These are phyloP conservation scores for Nannochloropsis salina DNA, from an alignment of 108 stramenopile species.

Conservation along the genomic window DNA sequence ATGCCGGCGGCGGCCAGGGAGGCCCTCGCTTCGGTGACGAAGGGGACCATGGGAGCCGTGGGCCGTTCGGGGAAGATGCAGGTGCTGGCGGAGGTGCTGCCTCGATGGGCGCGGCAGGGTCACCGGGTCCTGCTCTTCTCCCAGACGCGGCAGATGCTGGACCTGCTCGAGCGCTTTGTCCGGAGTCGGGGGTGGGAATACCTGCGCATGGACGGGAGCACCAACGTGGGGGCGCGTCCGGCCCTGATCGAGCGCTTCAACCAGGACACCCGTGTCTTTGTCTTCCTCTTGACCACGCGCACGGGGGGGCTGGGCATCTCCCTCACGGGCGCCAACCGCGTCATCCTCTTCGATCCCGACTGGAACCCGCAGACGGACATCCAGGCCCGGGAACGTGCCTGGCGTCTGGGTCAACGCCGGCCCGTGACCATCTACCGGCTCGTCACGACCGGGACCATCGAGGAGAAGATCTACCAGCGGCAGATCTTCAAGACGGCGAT, in stretches of 20 bases:
- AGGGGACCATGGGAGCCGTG: conserved; percentile 37
- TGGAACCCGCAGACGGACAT: conserved; percentile 94
- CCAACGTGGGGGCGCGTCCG: conserved; percentile 75
- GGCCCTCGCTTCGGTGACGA: neutral
- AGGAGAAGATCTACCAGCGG: conserved; percentile 95
- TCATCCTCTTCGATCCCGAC: conserved; percentile 76
- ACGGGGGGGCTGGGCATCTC: conserved; percentile 92
- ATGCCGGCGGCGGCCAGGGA: neutral
- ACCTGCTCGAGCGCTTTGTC: conserved; percentile 76
- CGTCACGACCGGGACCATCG: conserved; percentile 74
- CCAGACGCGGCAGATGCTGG: conserved; percentile 88
- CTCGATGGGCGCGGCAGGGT: conserved; percentile 80
- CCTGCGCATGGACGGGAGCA: conserved; percentile 86
- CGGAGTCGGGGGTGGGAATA: conserved; percentile 68
- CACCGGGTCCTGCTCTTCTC: conserved; percentile 92
- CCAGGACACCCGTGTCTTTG: conserved; percentile 64
- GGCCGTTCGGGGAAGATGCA: conserved; percentile 85
- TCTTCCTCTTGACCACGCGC: conserved; percentile 87
- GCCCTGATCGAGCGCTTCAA: conserved; percentile 86
- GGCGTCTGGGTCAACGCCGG: conserved; percentile 75
- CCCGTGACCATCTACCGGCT: conserved; percentile 71
- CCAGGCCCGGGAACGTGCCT: conserved; percentile 82
- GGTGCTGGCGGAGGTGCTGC: conserved; percentile 81
- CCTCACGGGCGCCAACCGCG: conserved; percentile 59
- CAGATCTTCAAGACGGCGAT: conserved; percentile 96